Conservation (phyloP, 164 flowering plant species). For the Piper betle region DNA sequence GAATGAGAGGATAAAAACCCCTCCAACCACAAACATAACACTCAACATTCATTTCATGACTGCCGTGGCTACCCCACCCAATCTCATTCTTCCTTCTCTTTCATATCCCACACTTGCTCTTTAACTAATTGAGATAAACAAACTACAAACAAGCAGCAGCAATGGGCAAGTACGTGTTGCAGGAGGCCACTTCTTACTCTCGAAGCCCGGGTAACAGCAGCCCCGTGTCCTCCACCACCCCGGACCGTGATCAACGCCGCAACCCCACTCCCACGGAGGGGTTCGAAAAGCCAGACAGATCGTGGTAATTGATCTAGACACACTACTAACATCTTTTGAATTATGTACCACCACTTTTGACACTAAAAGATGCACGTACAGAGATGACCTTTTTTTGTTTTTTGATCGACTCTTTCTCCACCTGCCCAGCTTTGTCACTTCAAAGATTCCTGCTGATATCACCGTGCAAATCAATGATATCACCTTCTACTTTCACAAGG, state of each 20-base stretch:
- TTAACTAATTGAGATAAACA: not conserved
- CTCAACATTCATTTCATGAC: no score
- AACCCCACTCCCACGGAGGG: constrained; percentile 17
- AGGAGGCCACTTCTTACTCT: not conserved
- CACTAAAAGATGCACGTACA: not conserved
- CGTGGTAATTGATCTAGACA: constrained; percentile 37
- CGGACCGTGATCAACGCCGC: constrained; percentile 19
- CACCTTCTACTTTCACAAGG: constrained; percentile 69
- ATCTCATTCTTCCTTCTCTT: no score
- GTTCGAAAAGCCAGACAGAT: constrained; percentile 39
- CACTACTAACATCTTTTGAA: not conserved
- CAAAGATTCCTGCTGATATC: constrained; percentile 61
- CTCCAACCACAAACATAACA: no score
- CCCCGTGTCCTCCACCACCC: constrained; percentile 7
- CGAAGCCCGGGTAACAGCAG: constrained; percentile 11
- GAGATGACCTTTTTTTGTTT: not conserved
- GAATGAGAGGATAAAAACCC: no score
- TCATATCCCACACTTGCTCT: no score
- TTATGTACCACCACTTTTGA: no score
- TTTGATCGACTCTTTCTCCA: not conserved
- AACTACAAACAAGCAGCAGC: not conserved
- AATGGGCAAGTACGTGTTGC: constrained; percentile 17
- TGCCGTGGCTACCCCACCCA: no score
- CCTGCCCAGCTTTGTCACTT: constrained; percentile 39
- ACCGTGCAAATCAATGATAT: constrained; percentile 45